phyloP scores from a whole-genome alignment of 2,329 filamentous ascomycete species.

The Drechslerella dactyloides region DNA sequence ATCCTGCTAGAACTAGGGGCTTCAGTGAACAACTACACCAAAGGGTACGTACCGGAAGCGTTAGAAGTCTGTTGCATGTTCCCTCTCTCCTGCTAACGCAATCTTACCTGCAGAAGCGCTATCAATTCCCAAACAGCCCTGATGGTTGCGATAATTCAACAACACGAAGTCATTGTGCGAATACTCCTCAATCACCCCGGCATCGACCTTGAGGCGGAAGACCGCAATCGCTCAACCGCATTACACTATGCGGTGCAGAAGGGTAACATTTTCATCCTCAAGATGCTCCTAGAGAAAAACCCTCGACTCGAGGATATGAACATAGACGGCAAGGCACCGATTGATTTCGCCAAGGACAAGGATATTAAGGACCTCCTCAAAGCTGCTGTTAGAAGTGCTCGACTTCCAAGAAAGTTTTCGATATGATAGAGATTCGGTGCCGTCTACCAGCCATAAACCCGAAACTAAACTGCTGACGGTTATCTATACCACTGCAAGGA shows the following conservation, averaged over 20 bases:
- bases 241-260: constrained; percentile 49
- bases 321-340: constrained; percentile 46
- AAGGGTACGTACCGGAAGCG: constrained; percentile 27
- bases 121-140: constrained; percentile 51
- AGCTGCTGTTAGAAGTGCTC: constrained; percentile 27
- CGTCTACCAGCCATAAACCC: too few species aligned
- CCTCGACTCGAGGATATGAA: constrained; percentile 46
- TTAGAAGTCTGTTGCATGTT: neutral
- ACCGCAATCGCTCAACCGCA: constrained; percentile 45
- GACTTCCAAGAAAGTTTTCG: constrained; percentile 38
- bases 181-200: constrained; percentile 37
- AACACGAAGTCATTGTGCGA: constrained; percentile 43
- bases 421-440: too few species aligned
- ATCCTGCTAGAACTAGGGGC: constrained; percentile 35
- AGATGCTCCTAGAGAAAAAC: constrained; percentile 36
- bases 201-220: constrained; percentile 42
- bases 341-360: constrained; percentile 47
- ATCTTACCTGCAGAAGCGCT: constrained; percentile 25
- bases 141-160: constrained; percentile 43
- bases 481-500: too few species aligned
- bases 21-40: constrained; percentile 41
- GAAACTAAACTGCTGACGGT: too few species aligned
- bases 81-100: constrained; percentile 18
- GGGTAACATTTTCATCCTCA: constrained; percentile 36
- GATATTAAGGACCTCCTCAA: constrained; percentile 43